phyloP scores from a whole-genome alignment of 805 yeast genomes.

The Pichia nanzhaoensis region DNA sequence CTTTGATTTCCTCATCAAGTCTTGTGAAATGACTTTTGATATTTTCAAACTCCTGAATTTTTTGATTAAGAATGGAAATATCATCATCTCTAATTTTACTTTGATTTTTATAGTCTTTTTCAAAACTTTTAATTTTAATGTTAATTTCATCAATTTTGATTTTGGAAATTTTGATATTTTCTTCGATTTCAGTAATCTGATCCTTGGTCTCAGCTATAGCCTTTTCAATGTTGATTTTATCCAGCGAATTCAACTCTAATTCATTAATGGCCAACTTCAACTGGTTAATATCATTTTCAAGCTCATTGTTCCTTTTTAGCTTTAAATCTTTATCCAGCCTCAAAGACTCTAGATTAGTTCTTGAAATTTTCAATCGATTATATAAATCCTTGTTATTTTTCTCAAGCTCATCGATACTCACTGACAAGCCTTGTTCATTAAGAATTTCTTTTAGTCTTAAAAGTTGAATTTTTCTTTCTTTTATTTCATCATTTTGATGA shows the following conservation, averaged over 20 bases:
- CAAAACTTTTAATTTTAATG: constrained; percentile 1
- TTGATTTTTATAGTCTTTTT: neutral
- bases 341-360: constrained; percentile 31
- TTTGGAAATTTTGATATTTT: constrained; percentile 3
- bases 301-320: constrained; percentile 36
- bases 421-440: constrained; percentile 20
- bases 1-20: constrained; percentile 37
- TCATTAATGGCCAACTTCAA: constrained; percentile 44
- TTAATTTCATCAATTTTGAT: neutral
- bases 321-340: constrained; percentile 38
- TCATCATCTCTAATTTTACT: neutral
- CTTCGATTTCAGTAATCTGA: constrained; percentile 12
- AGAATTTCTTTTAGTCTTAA: constrained; percentile 4
- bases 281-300: constrained; percentile 50
- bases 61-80: neutral
- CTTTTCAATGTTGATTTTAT: constrained; percentile 35
- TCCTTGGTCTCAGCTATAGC: constrained; percentile 33
- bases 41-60: constrained; percentile 32
- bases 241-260: constrained; percentile 45
- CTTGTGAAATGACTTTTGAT: constrained; percentile 38
- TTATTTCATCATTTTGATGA: constrained; percentile 8
- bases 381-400: constrained; percentile 33
- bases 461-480: constrained; percentile 11
- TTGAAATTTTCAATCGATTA: constrained; percentile 33
- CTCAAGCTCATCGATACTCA: constrained; percentile 43